Percentiles rank a stretch among this genome's conserved stretches.
Conservation (phyloP, 345 rosid species). For the Firmiana major region DNA sequence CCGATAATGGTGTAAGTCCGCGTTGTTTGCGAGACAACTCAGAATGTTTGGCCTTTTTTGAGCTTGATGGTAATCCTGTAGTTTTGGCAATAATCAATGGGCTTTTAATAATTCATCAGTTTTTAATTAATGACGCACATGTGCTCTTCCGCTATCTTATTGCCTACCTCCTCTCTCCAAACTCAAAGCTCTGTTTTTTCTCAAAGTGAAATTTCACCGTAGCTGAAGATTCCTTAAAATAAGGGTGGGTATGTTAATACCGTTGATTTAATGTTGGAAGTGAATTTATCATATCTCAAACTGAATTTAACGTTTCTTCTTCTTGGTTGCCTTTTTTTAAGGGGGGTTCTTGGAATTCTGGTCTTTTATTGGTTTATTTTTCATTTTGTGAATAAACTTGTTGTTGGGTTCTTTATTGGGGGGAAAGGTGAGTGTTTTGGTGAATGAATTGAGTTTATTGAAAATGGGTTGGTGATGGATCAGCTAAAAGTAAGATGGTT, state of each 20-base stretch:
- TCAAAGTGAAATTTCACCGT: background rate
- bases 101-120: background rate
- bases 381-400: background rate
- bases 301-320: background rate
- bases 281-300: background rate
- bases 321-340: background rate
- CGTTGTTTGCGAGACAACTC: constrained; percentile 8
- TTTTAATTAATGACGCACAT: constrained; percentile 5
- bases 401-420: background rate
- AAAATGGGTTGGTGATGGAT: constrained; percentile 13
- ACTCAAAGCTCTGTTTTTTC: background rate
- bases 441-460: constrained; percentile 7
- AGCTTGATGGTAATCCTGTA: constrained; percentile 16
- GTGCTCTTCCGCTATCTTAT: background rate
- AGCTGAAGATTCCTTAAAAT: constrained; percentile 19
- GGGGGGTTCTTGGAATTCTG: background rate
- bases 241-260: constrained; percentile 12
- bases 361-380: background rate
- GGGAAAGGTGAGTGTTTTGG: background rate
- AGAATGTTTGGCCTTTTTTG: background rate
- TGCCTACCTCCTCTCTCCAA: background rate
- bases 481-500: constrained; percentile 11
- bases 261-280: constrained; percentile 6
- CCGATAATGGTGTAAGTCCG: background rate
- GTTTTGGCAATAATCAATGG: constrained; percentile 18